Evolutionary conservation across 495 filamentous ascomycete genomes (phyloP).

Genomic region (Evernia prunastri): DNA sequence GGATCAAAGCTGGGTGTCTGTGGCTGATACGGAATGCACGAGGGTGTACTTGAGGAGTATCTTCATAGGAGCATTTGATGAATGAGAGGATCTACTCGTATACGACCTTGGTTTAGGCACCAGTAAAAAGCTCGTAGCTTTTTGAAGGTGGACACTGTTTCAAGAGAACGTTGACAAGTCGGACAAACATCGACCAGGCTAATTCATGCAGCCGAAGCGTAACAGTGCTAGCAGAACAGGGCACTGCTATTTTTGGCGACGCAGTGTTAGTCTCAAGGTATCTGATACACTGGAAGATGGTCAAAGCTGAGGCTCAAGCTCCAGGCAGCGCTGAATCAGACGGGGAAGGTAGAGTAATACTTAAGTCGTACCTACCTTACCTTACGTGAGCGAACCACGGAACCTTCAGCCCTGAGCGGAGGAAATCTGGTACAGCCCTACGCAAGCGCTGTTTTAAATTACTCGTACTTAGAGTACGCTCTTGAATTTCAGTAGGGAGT

Average conservation of each 20-base stretch:
- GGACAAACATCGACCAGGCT: constrained; percentile 1
- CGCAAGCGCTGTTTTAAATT: constrained; percentile 4
- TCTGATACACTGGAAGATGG: neutral
- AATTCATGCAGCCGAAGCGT: neutral
- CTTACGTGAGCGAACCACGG: too few species aligned
- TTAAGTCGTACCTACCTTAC: too few species aligned
- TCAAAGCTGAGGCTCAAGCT: constrained; percentile 1
- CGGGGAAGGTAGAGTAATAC: too few species aligned
- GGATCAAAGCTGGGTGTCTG: constrained; percentile 8
- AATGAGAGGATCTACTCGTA: neutral
- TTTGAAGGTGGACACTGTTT: neutral
- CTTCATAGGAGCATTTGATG: neutral
- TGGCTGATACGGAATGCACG: constrained; percentile 3
- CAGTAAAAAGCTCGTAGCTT: neutral
- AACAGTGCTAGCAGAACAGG: neutral
- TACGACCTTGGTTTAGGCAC: neutral
- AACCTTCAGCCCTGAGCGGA: neutral
- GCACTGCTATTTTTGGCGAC: neutral
- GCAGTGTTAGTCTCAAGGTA: neutral
- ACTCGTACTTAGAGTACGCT: neutral
- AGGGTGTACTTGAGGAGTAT: constrained; percentile 7
- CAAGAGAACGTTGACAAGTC: constrained; percentile 3
- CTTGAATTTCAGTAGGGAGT: neutral
- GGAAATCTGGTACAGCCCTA: neutral
- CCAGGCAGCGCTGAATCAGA: neutral